phyloP scores from a whole-genome alignment of 164 flowering plant genomes.

The Vitis amurensis region DNA sequence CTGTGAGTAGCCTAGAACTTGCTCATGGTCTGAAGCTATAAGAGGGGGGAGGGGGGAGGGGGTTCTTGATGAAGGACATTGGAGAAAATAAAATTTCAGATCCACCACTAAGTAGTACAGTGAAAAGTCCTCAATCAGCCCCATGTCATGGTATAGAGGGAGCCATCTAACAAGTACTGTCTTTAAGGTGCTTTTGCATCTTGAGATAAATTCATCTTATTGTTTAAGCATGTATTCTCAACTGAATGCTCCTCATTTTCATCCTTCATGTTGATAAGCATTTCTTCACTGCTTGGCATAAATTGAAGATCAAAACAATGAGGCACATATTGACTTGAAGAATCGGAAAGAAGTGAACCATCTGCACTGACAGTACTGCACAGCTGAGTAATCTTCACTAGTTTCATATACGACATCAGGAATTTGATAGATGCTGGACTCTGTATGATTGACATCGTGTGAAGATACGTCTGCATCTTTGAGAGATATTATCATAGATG shows the following conservation, averaged over 20 bases:
- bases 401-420: slow-evolving; percentile 1
- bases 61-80: slow-evolving; percentile 59
- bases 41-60: slow-evolving; percentile 25
- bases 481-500: slow-evolving; percentile 15
- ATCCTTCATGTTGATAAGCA: no score
- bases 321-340: slow-evolving; percentile 7
- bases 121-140: slow-evolving; percentile 64
- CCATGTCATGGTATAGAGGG: slow-evolving; percentile 91
- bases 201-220: no score
- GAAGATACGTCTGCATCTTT: slow-evolving; percentile 20
- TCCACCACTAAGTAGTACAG: slow-evolving; percentile 40
- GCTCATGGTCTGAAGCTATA: slow-evolving; percentile 71
- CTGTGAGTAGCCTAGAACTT: slow-evolving; percentile 70
- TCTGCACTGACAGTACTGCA: slow-evolving; percentile 10
- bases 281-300: neutral
- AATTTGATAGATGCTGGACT: slow-evolving; percentile 15
- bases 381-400: slow-evolving; percentile 13
- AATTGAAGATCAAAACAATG: slow-evolving; percentile 11
- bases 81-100: slow-evolving; percentile 74
- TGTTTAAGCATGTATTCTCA: no score
- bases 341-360: slow-evolving; percentile 8
- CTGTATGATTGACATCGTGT: slow-evolving; percentile 14
- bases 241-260: no score
- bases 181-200: slow-evolving; percentile 49
- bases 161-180: slow-evolving; percentile 83